Conservation (phyloP, 257 asterid genomes). For the Nicotiana attenuata region DNA sequence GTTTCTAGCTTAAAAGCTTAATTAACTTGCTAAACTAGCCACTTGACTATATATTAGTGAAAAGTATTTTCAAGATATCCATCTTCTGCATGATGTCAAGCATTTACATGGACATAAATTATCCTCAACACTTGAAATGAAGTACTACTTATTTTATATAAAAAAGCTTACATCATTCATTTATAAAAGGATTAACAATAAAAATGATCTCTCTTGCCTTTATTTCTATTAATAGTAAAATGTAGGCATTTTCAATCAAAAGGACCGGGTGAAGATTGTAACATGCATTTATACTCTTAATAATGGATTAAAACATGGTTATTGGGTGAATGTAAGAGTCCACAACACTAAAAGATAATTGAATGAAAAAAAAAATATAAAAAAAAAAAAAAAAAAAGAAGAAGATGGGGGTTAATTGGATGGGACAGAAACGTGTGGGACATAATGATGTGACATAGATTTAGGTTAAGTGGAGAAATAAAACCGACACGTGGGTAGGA, state of each 20-base stretch:
- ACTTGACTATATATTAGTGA: slow-evolving; percentile 4
- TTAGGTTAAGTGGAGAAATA: slow-evolving; percentile 24
- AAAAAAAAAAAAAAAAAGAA: no score
- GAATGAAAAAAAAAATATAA: background rate
- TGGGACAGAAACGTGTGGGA: slow-evolving; percentile 58
- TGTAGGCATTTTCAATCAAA: background rate
- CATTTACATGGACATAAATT: slow-evolving; percentile 8
- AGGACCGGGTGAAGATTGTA: background rate
- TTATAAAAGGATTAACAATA: background rate
- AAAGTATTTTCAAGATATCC: background rate
- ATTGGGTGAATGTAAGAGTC: slow-evolving; percentile 10
- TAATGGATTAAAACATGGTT: background rate
- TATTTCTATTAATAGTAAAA: slow-evolving; percentile 6
- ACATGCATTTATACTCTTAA: background rate
- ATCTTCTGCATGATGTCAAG: slow-evolving; percentile 7
- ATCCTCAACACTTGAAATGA: slow-evolving; percentile 2
- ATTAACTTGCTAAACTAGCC: background rate
- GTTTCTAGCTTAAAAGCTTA: background rate
- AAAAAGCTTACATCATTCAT: slow-evolving; percentile 3
- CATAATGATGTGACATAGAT: slow-evolving; percentile 43
- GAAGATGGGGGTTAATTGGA: background rate
- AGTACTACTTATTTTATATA: background rate
- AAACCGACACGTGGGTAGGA: slow-evolving; percentile 46
- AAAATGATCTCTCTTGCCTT: background rate
- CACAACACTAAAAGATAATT: background rate